Conservation (phyloP, 441 rosid species). For the Theobroma grandiflorum region DNA sequence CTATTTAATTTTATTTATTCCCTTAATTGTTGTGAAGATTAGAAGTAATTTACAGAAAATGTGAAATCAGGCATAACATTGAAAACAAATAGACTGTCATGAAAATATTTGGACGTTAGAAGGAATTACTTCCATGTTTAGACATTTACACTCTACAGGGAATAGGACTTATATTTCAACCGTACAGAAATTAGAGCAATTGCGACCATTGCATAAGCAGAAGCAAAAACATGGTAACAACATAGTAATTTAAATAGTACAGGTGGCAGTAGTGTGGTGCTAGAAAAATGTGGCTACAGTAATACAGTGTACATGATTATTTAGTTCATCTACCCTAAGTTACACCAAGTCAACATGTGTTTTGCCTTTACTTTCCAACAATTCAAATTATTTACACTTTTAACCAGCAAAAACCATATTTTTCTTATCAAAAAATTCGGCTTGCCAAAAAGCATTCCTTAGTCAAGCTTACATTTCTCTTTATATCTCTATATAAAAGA, state of each 20-base stretch:
- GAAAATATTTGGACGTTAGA: neutral
- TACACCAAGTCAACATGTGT: neutral
- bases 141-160: too few relatives aligned
- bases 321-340: too few relatives aligned
- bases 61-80: neutral
- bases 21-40: neutral
- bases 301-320: too few relatives aligned
- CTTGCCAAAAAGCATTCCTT: neutral
- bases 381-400: neutral
- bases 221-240: neutral
- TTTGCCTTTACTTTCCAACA: neutral
- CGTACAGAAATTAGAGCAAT: too few relatives aligned
- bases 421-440: neutral
- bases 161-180: too few relatives aligned
- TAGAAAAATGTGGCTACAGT: neutral
- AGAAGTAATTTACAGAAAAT: neutral
- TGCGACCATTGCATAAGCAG: neutral
- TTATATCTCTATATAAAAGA: too few relatives aligned
- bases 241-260: neutral
- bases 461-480: neutral
- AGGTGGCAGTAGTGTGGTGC: neutral
- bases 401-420: neutral
- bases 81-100: neutral
- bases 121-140: neutral
- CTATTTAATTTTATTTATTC: constrained; percentile 8